Evolutionary conservation across 176 grass and related monocot genomes (phyloP).

Genomic region (Bolboschoenus planiculmis): DNA sequence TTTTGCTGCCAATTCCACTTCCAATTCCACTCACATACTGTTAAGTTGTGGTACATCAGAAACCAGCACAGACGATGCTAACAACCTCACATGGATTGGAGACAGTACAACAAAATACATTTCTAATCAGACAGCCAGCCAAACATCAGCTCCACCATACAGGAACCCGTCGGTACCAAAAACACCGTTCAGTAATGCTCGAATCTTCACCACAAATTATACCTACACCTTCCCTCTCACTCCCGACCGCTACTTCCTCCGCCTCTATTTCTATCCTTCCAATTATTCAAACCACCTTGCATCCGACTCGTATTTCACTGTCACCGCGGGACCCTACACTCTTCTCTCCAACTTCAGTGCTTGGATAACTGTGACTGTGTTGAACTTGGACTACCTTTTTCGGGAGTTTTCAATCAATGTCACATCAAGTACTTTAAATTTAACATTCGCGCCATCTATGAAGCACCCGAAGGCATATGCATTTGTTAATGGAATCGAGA

Average conservation of each 20-base stretch:
- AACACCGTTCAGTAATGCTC: slow-evolving; percentile 34
- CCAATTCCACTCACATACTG: slow-evolving; percentile 25
- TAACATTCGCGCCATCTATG: slow-evolving; percentile 26
- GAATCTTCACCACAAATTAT: slow-evolving; percentile 42
- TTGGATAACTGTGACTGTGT: slow-evolving; percentile 12
- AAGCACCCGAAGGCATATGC: slow-evolving; percentile 3
- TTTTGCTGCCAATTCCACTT: slow-evolving; percentile 3
- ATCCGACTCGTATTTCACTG: slow-evolving; percentile 31
- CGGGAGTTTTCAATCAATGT: slow-evolving; percentile 30
- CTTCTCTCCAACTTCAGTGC: slow-evolving; percentile 36
- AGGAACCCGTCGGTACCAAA: slow-evolving; percentile 35
- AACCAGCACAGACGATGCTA: not conserved
- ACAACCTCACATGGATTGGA: slow-evolving; percentile 39
- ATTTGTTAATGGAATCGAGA: slow-evolving; percentile 44
- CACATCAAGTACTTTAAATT: slow-evolving; percentile 7
- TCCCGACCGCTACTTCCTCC: slow-evolving; percentile 42
- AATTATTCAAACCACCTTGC: slow-evolving; percentile 20
- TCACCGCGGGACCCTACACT: slow-evolving; percentile 7
- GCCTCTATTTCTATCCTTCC: slow-evolving; percentile 64
- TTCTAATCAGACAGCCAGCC: not conserved
- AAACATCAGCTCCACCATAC: not conserved
- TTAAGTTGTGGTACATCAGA: slow-evolving; percentile 46
- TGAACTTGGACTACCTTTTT: slow-evolving; percentile 25
- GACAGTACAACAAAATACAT: slow-evolving; percentile 31
- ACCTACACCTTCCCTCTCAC: slow-evolving; percentile 46